Evolutionary conservation across 257 asterid species (phyloP).

Genomic region (Cruciata laevipes): DNA sequence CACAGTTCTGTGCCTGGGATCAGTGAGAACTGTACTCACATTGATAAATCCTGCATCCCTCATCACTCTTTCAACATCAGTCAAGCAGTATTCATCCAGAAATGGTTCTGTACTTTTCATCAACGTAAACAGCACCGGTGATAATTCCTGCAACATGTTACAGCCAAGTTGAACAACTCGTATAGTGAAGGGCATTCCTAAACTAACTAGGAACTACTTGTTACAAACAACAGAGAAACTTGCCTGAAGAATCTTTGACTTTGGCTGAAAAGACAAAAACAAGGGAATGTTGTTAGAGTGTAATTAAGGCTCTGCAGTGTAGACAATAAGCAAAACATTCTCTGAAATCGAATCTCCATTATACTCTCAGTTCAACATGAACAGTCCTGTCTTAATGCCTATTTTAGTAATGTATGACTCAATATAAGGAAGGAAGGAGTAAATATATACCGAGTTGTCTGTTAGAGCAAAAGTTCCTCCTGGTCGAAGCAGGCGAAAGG

Average conservation of each 20-base stretch:
- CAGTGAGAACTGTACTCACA: slow-evolving; percentile 54
- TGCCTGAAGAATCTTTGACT: slow-evolving; percentile 96
- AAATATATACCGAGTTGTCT: slow-evolving; percentile 64
- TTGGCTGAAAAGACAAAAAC: slow-evolving; percentile 61
- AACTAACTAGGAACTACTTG: not conserved
- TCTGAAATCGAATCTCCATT: no score
- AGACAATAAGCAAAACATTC: not conserved
- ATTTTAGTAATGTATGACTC: not conserved
- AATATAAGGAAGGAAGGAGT: not conserved
- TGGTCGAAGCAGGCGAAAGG: slow-evolving; percentile 71
- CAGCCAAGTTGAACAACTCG: not conserved
- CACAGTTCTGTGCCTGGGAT: slow-evolving; percentile 84
- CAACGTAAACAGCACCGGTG: slow-evolving; percentile 83
- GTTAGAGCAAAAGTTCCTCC: slow-evolving; percentile 90
- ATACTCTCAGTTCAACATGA: no score
- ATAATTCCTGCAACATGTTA: slow-evolving; percentile 45
- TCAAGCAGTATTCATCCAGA: slow-evolving; percentile 79
- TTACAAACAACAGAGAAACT: not conserved
- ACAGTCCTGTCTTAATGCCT: not conserved
- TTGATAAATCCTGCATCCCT: slow-evolving; percentile 51
- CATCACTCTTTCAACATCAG: slow-evolving; percentile 59
- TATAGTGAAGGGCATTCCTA: not conserved
- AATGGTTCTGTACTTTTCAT: slow-evolving; percentile 97
- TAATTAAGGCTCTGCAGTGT: not conserved
- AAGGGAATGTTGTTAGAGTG: not conserved